A percentile compares a stretch with the other conserved stretches of the same genome.
Conservation (phyloP, 2,329 filamentous ascomycete genomes). For the Corinectria fuckeliana region DNA sequence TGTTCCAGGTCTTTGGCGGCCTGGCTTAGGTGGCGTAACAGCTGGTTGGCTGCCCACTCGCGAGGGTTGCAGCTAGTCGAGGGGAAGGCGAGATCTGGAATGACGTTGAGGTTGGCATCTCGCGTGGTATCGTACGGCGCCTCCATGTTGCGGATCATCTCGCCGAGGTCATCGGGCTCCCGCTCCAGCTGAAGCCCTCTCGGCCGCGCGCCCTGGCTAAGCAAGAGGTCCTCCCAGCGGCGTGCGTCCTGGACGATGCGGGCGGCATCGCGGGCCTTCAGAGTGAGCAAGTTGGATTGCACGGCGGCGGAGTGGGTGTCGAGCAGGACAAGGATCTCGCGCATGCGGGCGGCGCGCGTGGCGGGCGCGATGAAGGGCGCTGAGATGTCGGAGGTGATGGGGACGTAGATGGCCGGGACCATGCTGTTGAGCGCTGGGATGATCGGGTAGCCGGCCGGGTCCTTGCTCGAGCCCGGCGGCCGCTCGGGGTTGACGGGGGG, state of each 20-base stretch:
- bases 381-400: slow-evolving; percentile 37
- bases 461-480: slow-evolving; percentile 8
- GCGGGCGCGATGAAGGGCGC: slow-evolving; percentile 23
- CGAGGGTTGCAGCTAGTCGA: slow-evolving; percentile 24
- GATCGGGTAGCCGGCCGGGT: slow-evolving; percentile 20
- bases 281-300: slow-evolving; percentile 40
- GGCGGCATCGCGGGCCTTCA: slow-evolving; percentile 41
- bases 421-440: slow-evolving; percentile 33
- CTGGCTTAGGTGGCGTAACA: slow-evolving; percentile 28
- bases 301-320: slow-evolving; percentile 38
- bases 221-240: slow-evolving; percentile 23
- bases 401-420: slow-evolving; percentile 44
- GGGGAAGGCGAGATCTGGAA: slow-evolving; percentile 30
- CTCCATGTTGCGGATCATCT: slow-evolving; percentile 43
- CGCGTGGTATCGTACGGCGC: slow-evolving; percentile 12
- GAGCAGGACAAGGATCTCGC: slow-evolving; percentile 28
- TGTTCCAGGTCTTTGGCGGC: slow-evolving; percentile 29
- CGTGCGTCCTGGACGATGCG: slow-evolving; percentile 38
- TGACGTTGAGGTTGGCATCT: slow-evolving; percentile 13
- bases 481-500: background rate
- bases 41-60: slow-evolving; percentile 28
- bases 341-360: slow-evolving; percentile 24
- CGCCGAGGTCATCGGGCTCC: slow-evolving; percentile 17
- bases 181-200: slow-evolving; percentile 12
- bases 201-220: background rate